These are phyloP conservation scores for Anthracocystis setariae DNA, from an alignment of 1,284 basidiomycete species.

Conservation along the genomic window DNA sequence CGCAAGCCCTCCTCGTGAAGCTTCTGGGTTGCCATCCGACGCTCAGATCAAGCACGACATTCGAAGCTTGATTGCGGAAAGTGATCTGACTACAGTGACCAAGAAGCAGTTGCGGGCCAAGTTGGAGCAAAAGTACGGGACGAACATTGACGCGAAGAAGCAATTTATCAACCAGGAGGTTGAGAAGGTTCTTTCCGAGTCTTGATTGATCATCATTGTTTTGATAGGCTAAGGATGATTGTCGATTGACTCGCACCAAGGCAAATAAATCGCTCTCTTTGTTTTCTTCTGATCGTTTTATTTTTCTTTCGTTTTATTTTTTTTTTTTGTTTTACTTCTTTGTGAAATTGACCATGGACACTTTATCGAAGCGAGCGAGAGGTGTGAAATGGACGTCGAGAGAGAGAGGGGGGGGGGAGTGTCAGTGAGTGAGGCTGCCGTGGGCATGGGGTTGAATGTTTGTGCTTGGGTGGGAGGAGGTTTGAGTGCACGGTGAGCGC, in stretches of 20 bases:
- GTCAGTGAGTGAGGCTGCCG: too few relatives aligned
- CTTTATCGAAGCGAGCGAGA: constrained; percentile 24
- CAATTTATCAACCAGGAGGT: constrained; percentile 62
- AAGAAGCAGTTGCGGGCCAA: constrained; percentile 61
- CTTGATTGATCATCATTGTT: constrained; percentile 5
- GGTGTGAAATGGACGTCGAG: constrained; percentile 25
- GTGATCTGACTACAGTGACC: constrained; percentile 60
- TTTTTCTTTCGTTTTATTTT: too few relatives aligned
- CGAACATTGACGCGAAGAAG: constrained; percentile 58
- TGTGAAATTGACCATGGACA: constrained; percentile 1
- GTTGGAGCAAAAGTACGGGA: constrained; percentile 55
- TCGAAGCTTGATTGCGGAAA: constrained; percentile 54
- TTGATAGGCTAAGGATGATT: too few relatives aligned
- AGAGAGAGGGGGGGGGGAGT: too few relatives aligned
- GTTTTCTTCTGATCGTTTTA: too few relatives aligned
- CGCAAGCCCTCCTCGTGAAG: constrained; percentile 30
- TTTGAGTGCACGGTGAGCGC: too few relatives aligned
- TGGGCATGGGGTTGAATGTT: too few relatives aligned
- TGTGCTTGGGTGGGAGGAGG: too few relatives aligned
- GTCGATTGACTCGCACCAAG: too few relatives aligned
- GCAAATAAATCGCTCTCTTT: too few relatives aligned
- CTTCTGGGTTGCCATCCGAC: constrained; percentile 52
- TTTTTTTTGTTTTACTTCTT: too few relatives aligned
- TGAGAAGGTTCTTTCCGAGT: constrained; percentile 49
- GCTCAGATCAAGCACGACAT: constrained; percentile 58